Evolutionary conservation across 768 basidiomycete species (phyloP), one percentile per base, ranked within the genome.

Genomic region (Suillus subaureus): DNA sequence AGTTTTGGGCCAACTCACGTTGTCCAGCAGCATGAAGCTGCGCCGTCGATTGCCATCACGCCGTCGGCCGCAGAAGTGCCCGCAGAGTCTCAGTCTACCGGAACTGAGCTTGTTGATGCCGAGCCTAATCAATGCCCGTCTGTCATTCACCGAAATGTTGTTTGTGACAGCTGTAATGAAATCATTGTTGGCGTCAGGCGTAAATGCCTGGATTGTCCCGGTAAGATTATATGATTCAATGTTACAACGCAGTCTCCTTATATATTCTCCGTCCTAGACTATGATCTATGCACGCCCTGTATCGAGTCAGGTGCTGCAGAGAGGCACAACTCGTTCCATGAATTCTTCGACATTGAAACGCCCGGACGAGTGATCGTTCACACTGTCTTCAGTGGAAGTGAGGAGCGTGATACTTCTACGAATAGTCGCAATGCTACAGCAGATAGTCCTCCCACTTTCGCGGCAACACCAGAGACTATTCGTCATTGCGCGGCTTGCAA

Each of bases 191-290:
- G 93, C 13, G 73, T 87, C 63, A 82, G 94, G 52, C 88, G 92
- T 75, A 95, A 94, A 75, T 95, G 93, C 71, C 76, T 92, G 26
- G 89, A 92, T 69, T 94, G 93, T 74, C 80, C 83, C 57, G 82
- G 90, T 91, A 72, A 61, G 83, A 76, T 55, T n/a, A n/a, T 40
- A 40, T 18, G 9, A 16, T 39, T 18, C 0, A 11, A 5, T 51
- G 37, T 47, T 26, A 23, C 67, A 8, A 43, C 15, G 5, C 18
- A 28, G 1, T 18, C 2, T 33, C 21, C 23, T 65, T 28, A 54
- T 56, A 18, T 37, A 21, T 68, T 65, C n/a, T 65, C 61, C 37
- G 5, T 56, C 55, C 0, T 60, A 89, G 91, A 93, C 72, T 93
- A 88, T 71, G 91, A 93, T 75, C 78, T 93, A 62, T 93, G 91